These are phyloP conservation scores for Globisporangium solare DNA, from an alignment of 352 stramenopile genomes.

Conservation along the genomic window DNA sequence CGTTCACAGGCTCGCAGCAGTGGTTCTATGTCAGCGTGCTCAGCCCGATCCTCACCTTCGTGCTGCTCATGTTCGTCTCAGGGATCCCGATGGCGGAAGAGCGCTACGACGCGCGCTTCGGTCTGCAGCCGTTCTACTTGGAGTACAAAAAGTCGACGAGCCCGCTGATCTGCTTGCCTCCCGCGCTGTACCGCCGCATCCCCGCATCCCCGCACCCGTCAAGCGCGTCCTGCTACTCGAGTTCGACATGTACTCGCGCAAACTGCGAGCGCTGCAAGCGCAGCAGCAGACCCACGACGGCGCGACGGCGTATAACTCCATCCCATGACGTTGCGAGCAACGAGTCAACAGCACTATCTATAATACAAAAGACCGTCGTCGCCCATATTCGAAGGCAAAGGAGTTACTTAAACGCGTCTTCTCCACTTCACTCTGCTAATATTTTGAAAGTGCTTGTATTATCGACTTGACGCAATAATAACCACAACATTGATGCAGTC, in stretches of 20 bases:
- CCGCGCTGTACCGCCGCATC: constrained; percentile 31
- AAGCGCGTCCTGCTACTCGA: constrained; percentile 53
- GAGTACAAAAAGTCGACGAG: constrained; percentile 67
- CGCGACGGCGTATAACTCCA: constrained; percentile 25
- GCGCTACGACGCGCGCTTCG: constrained; percentile 61
- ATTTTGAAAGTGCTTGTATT: no score
- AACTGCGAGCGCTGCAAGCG: constrained; percentile 26
- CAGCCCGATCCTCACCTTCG: constrained; percentile 45
- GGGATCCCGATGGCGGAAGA: constrained; percentile 62
- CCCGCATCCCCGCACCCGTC: no score
- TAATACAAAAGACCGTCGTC: no score
- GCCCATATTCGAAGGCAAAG: no score
- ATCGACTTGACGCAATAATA: no score
- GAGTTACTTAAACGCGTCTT: no score
- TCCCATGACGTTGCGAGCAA: constrained; percentile 22
- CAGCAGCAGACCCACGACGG: constrained; percentile 8
- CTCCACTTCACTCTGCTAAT: no score
- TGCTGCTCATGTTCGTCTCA: constrained; percentile 70
- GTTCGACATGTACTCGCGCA: constrained; percentile 50
- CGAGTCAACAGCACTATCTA: no score
- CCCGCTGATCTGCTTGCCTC: constrained; percentile 47
- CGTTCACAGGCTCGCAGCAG: constrained; percentile 27
- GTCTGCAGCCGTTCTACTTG: constrained; percentile 42
- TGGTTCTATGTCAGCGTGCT: constrained; percentile 49
- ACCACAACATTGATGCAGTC: no score